Evolutionary conservation across 495 filamentous ascomycete species (phyloP), one percentile per base, ranked within the genome.

Genomic region (Astrocystis sublimbata): DNA sequence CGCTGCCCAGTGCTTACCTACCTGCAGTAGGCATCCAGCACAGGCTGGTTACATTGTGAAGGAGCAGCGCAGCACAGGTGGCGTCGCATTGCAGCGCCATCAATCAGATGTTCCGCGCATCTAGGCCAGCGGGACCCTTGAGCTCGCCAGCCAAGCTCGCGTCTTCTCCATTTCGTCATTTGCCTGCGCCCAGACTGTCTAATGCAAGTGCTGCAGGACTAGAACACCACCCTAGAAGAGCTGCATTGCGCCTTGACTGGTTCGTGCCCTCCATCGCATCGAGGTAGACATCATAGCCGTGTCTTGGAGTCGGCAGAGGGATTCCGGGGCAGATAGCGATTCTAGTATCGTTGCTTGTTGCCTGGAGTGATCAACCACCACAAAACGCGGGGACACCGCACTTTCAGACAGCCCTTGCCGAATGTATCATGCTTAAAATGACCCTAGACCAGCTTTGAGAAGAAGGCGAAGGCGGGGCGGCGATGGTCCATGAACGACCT

Each of bases 101-200:
- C 40, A 43, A 33, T 57, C 54, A 57, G 54, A 57, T 57, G 54
- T 57, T 57, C 28, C 30, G 21, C 36, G 15, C 36, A 42, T 26
- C 7, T 55, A 26, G 19, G 21, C 21, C 21, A 15, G 52, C 31
- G 52, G 52, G 51, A 28, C 54, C 45, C 28, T 9, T 45, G 26
- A 77, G 74, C 73, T 78, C 71, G 12, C n/a, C n/a, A n/a, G 76
- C 75, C 36, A 76, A 58, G 52, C 65, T 73, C 24, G 65, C 61
- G 63, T 75, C 75, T 38, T 77, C 75, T 77, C 75, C 45, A 78
- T 68, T 65, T 76, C 76, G 31, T 58, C 62, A 57, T 57, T 43
- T 45, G 54, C 54, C 40, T 8, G 12, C 26, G 31, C 19, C 51
- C 33, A 54, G 51, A 4, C 28, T 21, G 10, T 33, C 51, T 38